Percentiles rank a stretch among this genome's conserved stretches.
Evolutionary conservation across 768 basidiomycete genomes (phyloP).

Genomic region (Tulasnella sp.): DNA sequence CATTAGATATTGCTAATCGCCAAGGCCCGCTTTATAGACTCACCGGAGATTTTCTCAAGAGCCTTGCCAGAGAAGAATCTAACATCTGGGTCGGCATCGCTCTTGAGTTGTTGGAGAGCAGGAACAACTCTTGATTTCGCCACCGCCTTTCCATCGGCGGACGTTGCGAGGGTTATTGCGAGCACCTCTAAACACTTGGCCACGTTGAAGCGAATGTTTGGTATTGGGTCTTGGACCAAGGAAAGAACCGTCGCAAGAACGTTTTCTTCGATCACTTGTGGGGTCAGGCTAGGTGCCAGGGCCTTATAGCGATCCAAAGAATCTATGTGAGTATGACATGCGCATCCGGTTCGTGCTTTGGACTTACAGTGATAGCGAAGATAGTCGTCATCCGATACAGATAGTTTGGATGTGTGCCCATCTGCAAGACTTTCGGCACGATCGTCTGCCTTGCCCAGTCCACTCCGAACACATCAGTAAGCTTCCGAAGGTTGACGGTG

Average conservation of each 20-base stretch:
- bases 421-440: conserved; percentile 94
- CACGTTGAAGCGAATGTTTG: conserved; percentile 99
- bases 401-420: conserved; percentile 97
- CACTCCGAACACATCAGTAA: conserved; percentile 98
- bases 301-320: conserved; percentile 48
- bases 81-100: conserved; percentile 93
- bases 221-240: conserved; percentile 88
- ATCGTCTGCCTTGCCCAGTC: conserved; percentile 95
- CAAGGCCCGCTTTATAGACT: background rate
- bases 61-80: conserved; percentile 90
- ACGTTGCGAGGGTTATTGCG: conserved; percentile 65
- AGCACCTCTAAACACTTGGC: conserved; percentile 93
- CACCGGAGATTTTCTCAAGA: conserved; percentile 53
- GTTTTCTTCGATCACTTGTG: conserved; percentile 80
- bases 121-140: conserved; percentile 75
- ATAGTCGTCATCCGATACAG: conserved; percentile 98
- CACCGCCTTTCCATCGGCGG: conserved; percentile 73
- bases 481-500: conserved; percentile 91
- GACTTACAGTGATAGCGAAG: conserved; percentile 90
- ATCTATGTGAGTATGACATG: background rate
- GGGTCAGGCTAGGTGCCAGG: conserved; percentile 86
- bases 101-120: conserved; percentile 82
- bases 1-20: background rate
- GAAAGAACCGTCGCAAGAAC: conserved; percentile 83
- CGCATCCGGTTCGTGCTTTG: background rate